These are phyloP conservation scores for Aspergillus tamarii DNA, from an alignment of 2,329 filamentous ascomycete genomes.

Conservation along the genomic window DNA sequence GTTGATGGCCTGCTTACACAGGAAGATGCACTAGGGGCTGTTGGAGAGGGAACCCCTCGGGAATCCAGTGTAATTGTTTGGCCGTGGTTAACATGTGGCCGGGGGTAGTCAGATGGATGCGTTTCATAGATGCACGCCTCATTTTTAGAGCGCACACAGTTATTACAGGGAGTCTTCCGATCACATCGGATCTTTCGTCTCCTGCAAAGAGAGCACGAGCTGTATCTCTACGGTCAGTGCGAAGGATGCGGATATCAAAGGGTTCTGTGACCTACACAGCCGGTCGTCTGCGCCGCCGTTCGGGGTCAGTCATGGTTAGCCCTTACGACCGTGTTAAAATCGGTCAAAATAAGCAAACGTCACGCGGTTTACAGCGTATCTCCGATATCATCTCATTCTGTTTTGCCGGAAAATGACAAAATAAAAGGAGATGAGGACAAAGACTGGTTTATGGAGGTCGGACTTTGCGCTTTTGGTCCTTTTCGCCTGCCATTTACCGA, in stretches of 20 bases:
- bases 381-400: background rate
- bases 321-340: background rate
- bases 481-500: slow-evolving; percentile 29
- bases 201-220: slow-evolving; percentile 61
- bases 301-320: slow-evolving; percentile 29
- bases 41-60: background rate
- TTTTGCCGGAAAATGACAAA: background rate
- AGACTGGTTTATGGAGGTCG: slow-evolving; percentile 2
- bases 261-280: slow-evolving; percentile 43
- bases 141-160: slow-evolving; percentile 54
- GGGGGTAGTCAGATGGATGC: slow-evolving; percentile 13
- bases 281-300: slow-evolving; percentile 46
- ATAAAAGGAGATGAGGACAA: background rate
- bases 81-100: slow-evolving; percentile 7
- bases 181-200: slow-evolving; percentile 66
- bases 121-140: slow-evolving; percentile 28
- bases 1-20: slow-evolving; percentile 12
- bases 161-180: slow-evolving; percentile 60
- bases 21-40: background rate
- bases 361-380: background rate
- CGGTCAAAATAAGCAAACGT: background rate
- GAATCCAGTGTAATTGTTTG: background rate
- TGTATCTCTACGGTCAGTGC: slow-evolving; percentile 29
- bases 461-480: slow-evolving; percentile 29
- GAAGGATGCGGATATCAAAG: background rate